phyloP scores from a whole-genome alignment of 176 grass and related monocot genomes.

The Alloteropsis semialata region DNA sequence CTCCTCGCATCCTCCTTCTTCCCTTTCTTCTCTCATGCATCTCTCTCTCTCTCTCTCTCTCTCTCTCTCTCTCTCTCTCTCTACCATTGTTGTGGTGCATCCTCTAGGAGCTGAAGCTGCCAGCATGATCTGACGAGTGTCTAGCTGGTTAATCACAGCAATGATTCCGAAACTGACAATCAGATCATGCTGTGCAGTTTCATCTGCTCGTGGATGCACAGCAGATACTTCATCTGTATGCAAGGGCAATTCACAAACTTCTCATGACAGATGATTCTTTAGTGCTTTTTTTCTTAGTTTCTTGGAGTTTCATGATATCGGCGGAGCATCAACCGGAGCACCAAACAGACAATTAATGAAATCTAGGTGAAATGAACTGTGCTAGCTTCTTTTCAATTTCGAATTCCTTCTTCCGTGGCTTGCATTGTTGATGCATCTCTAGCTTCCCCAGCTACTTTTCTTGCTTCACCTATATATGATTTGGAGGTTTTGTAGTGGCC shows the following conservation, averaged over 20 bases:
- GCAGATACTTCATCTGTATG: neutral
- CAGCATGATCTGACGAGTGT: slow-evolving; percentile 71
- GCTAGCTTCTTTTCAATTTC: neutral
- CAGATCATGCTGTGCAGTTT: slow-evolving; percentile 74
- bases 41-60: neutral
- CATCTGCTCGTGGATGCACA: slow-evolving; percentile 11
- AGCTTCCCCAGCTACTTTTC: neutral
- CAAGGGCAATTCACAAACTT: neutral
- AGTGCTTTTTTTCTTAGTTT: neutral
- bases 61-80: slow-evolving; percentile 20
- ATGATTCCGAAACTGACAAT: neutral
- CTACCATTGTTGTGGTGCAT: slow-evolving; percentile 30
- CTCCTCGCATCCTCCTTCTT: neutral
- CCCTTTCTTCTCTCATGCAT: neutral
- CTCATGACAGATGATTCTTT: neutral
- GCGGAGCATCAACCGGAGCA: neutral
- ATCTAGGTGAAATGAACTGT: neutral
- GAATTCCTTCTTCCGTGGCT: neutral
- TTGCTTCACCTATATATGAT: neutral
- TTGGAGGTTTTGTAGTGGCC: neutral
- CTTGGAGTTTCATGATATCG: neutral
- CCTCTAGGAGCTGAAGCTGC: slow-evolving; percentile 73
- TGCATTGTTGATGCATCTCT: neutral
- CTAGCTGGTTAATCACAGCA: slow-evolving; percentile 1
- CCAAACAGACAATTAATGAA: neutral